phyloP scores from a whole-genome alignment of 495 filamentous ascomycete genomes.

The Evernia prunastri region DNA sequence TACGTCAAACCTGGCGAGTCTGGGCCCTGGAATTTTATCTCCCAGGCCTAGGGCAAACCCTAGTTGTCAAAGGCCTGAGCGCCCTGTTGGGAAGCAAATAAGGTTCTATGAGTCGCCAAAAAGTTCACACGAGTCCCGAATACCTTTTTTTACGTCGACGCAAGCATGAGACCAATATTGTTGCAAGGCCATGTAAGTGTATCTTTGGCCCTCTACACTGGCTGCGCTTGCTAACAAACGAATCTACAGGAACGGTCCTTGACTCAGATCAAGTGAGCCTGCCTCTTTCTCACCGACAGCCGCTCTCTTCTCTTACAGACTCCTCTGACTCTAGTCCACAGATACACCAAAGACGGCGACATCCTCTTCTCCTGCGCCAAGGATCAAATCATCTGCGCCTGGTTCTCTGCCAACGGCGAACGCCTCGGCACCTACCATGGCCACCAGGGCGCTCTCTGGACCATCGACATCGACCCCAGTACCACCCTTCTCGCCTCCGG shows the following conservation, averaged over 20 bases:
- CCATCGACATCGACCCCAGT: conserved; percentile 93
- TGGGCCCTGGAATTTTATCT: neutral
- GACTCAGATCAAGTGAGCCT: conserved; percentile 86
- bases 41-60: neutral
- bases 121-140: conserved; percentile 12
- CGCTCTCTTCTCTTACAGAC: neutral
- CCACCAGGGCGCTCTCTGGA: conserved; percentile 97
- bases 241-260: conserved; percentile 71
- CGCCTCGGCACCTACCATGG: conserved; percentile 92
- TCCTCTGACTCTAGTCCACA: conserved; percentile 29
- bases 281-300: conserved; percentile 22
- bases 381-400: conserved; percentile 92
- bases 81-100: conserved; percentile 1
- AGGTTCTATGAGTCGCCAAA: conserved; percentile 14
- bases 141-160: neutral
- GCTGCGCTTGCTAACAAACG: conserved; percentile 1
- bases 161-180: conserved; percentile 87
- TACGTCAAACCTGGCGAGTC: neutral
- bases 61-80: neutral
- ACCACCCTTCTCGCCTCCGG: conserved; percentile 89
- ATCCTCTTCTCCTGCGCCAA: conserved; percentile 96
- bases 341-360: conserved; percentile 93
- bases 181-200: conserved; percentile 78
- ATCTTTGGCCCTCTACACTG: neutral
- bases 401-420: conserved; percentile 92